Percentiles rank a stretch among this genome's conserved stretches.
Evolutionary conservation across 805 yeast species (phyloP).

Genomic region (Candida wancherniae): DNA sequence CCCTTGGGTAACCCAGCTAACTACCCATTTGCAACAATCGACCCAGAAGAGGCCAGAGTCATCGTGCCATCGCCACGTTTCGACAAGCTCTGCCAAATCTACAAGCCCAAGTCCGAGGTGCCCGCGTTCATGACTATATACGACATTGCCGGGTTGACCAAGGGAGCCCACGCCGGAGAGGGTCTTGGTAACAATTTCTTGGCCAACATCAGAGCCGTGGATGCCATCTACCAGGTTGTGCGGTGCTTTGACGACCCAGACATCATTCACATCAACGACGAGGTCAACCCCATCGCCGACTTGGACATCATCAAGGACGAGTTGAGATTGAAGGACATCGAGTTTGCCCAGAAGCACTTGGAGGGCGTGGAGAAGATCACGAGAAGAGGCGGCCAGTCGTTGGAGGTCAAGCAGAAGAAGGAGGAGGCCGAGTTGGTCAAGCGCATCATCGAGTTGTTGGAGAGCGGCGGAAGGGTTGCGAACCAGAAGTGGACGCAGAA

Average conservation of each 20-base stretch:
- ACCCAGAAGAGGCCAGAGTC: constrained; percentile 53
- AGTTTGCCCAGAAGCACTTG: constrained; percentile 78
- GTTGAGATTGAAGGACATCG: constrained; percentile 93
- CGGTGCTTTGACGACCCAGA: constrained; percentile 85
- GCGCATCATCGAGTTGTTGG: constrained; percentile 68
- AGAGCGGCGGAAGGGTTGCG: constrained; percentile 84
- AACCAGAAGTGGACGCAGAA: constrained; percentile 83
- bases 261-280: constrained; percentile 91
- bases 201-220: constrained; percentile 65
- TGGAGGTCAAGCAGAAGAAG: constrained; percentile 85
- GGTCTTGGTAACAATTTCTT: constrained; percentile 74
- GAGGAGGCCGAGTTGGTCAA: constrained; percentile 76
- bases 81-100: constrained; percentile 36
- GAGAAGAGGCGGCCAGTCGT: constrained; percentile 82
- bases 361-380: constrained; percentile 75
- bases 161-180: constrained; percentile 55
- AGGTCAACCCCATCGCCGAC: constrained; percentile 85
- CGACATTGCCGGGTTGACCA: constrained; percentile 47
- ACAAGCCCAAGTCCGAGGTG: constrained; percentile 40
- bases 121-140: constrained; percentile 20
- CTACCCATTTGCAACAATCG: constrained; percentile 73
- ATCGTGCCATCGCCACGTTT: constrained; percentile 21
- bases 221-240: constrained; percentile 66
- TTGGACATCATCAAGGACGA: constrained; percentile 87
- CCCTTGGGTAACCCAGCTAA: constrained; percentile 31